Conservation (phyloP, 1,284 basidiomycete species). For the Meripilus lineatus region DNA sequence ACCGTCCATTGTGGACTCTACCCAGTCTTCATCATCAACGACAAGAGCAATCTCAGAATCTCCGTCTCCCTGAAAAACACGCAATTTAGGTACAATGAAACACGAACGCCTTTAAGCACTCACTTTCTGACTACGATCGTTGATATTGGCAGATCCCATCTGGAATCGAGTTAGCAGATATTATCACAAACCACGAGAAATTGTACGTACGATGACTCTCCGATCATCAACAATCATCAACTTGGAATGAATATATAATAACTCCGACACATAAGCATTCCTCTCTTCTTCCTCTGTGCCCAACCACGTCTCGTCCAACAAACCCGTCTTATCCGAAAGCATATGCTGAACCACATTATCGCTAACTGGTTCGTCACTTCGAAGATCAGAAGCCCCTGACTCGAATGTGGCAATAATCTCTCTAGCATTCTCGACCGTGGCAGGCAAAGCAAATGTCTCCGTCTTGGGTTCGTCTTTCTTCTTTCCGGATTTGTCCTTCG, state of each 20-base stretch:
- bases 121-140: constrained; percentile 79
- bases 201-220: constrained; percentile 66
- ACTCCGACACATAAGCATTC: constrained; percentile 73
- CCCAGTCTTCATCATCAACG: constrained; percentile 81
- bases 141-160: constrained; percentile 89
- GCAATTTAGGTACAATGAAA: constrained; percentile 1
- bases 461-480: constrained; percentile 51
- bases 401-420: constrained; percentile 66
- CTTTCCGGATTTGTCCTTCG: no score
- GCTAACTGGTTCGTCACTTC: constrained; percentile 55
- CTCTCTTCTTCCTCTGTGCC: constrained; percentile 82
- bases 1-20: constrained; percentile 79
- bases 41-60: constrained; percentile 92
- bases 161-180: constrained; percentile 23
- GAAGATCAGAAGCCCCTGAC: constrained; percentile 46
- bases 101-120: constrained; percentile 8
- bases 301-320: constrained; percentile 76
- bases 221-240: constrained; percentile 93
- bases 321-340: constrained; percentile 51
- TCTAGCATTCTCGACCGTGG: constrained; percentile 58
- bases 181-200: neutral
- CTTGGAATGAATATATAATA: constrained; percentile 79
- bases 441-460: constrained; percentile 63
- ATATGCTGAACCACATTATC: constrained; percentile 81
- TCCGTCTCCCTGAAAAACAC: constrained; percentile 66